Evolutionary conservation across 2,329 filamentous ascomycete species (phyloP), one percentile per base, ranked within the genome.

Genomic region (Colletotrichum sp.): DNA sequence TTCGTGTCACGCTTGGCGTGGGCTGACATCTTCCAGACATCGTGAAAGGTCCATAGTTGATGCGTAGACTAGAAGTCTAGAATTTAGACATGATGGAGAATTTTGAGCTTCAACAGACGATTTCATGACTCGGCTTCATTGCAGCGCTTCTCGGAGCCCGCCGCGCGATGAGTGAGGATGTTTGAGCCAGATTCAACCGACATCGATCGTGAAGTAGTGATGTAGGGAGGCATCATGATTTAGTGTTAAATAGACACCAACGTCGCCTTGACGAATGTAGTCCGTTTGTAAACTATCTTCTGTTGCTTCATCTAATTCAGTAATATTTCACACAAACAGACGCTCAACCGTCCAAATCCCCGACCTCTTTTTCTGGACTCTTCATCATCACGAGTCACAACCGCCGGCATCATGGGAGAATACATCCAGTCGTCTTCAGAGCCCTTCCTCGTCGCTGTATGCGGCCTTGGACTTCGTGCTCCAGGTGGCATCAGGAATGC

Each of bases 221-320:
- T 0, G n/a, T 0, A 52, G 0, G n/a, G n/a, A 22, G 0, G n/a
- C 44, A 3, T 52, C 1, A 52, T 52, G 11, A 0, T 22, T 4
- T 2, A 22, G 4, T 13, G n/a, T 22, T 52, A 52, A 52, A 52
- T 52, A 52, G 12, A 52, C 44, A 22, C 3, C 44, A 52, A n/a
- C 0, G n/a, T 22, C 12, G 11, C 44, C 44, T 52, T 19, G n/a
- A 52, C n/a, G n/a, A 52, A 3, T 48, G 39, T 11, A n/a, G 19
- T 48, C 1, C 6, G 5, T n/a, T 22, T 22, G 9, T 11, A 52
- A 52, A 22, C 6, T 52, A 52, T 13, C n/a, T 52, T 32, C 30
- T 9, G 9, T 32, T 52, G 44, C 16, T 52, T 13, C n/a, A 52
- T 13, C 44, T 52, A 52, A 52, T 52, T 52, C 44, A 22, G 12